Percentiles rank a stretch among this genome's conserved stretches.
Evolutionary conservation across 1,284 basidiomycete species (phyloP).

Genomic region (Coniferiporia sulphurascens): DNA sequence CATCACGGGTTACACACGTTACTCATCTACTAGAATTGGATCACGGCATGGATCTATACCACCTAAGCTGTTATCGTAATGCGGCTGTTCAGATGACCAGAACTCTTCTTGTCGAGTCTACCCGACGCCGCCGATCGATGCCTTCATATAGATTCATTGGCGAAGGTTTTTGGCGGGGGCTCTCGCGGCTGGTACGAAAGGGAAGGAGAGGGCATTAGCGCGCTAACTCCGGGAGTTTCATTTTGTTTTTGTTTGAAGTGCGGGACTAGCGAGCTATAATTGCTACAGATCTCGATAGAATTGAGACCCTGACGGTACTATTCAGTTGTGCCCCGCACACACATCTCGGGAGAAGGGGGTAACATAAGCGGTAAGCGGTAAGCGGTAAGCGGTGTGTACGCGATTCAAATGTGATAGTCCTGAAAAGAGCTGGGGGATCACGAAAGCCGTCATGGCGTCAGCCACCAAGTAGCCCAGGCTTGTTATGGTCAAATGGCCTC

Average conservation of each 20-base stretch:
- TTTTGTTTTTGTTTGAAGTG: neutral
- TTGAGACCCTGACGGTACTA: neutral
- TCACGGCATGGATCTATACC: neutral
- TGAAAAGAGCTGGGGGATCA: neutral
- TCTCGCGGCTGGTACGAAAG: neutral
- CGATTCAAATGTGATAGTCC: too few relatives aligned
- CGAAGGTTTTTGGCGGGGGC: neutral
- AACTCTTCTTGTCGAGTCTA: neutral
- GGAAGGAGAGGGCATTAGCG: neutral
- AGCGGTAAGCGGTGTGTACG: too few relatives aligned
- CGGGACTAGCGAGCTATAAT: neutral
- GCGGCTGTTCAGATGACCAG: neutral
- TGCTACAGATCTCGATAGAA: neutral
- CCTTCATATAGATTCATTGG: neutral
- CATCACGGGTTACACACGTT: neutral
- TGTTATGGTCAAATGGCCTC: neutral
- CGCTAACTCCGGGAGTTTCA: slow-evolving; percentile 10
- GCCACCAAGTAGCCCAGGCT: neutral
- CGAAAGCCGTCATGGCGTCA: slow-evolving; percentile 2
- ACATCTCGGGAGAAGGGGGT: neutral
- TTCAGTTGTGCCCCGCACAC: neutral
- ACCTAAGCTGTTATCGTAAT: neutral
- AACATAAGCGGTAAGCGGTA: too few relatives aligned
- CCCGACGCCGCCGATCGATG: neutral
- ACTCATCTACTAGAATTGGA: too few relatives aligned